Conservation (phyloP, 768 basidiomycete genomes). For the Collybia sordida region DNA sequence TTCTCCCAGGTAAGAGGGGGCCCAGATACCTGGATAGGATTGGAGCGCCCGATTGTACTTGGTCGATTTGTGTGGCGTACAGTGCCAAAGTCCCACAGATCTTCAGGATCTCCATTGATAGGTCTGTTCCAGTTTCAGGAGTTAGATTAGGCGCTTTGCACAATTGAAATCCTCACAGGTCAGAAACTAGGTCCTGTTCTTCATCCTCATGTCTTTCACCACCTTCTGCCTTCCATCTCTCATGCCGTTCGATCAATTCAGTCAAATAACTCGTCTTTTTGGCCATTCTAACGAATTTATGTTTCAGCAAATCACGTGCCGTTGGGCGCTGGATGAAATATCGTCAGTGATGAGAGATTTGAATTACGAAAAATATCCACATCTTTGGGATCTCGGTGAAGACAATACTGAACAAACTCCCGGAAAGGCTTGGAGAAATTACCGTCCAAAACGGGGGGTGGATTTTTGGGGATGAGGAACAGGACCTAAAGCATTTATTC, state of each 20-base stretch:
- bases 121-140: slow-evolving; percentile 35
- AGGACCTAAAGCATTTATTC: slow-evolving; percentile 61
- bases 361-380: slow-evolving; percentile 40
- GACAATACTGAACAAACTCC: slow-evolving; percentile 91
- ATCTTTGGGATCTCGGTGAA: slow-evolving; percentile 92
- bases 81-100: slow-evolving; percentile 98
- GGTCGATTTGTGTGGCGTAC: slow-evolving; percentile 70
- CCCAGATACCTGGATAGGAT: slow-evolving; percentile 58
- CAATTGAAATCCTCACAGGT: slow-evolving; percentile 49
- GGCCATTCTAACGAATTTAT: slow-evolving; percentile 93
- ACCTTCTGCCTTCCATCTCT: slow-evolving; percentile 90
- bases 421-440: slow-evolving; percentile 91
- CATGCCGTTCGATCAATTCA: slow-evolving; percentile 92
- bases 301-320: slow-evolving; percentile 93
- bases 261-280: slow-evolving; percentile 94
- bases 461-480: slow-evolving; percentile 97
- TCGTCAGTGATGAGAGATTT: background rate
- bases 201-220: slow-evolving; percentile 76
- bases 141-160: background rate
- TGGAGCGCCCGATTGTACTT: slow-evolving; percentile 69
- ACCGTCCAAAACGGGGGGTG: slow-evolving; percentile 87
- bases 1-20: slow-evolving; percentile 82
- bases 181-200: slow-evolving; percentile 57
- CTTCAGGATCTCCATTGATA: slow-evolving; percentile 63
- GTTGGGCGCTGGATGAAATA: slow-evolving; percentile 70